phyloP scores from a whole-genome alignment of 2,329 filamentous ascomycete species.

The Fusarium algeriense region DNA sequence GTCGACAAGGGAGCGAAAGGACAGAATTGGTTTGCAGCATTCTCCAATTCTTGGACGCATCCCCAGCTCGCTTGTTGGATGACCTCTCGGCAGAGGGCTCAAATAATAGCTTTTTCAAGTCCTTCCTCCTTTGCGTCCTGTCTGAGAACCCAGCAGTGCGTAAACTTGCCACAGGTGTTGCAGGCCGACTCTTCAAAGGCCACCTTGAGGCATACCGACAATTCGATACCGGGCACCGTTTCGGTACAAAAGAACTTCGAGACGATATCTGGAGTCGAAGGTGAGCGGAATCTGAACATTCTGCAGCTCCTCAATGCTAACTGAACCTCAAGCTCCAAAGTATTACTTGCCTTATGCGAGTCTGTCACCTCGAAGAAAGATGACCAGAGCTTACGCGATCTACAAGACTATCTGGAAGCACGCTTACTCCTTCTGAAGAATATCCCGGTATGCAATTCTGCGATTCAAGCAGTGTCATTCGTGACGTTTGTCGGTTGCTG shows the following conservation, averaged over 20 bases:
- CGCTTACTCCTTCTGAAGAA: conserved; percentile 65
- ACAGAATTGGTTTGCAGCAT: conserved; percentile 56
- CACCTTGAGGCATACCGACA: conserved; percentile 47
- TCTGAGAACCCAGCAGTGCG: conserved; percentile 64
- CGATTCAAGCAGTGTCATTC: background rate
- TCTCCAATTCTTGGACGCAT: conserved; percentile 68
- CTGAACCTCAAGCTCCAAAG: conserved; percentile 48
- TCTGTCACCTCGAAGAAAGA: conserved; percentile 59
- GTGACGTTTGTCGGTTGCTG: conserved; percentile 11
- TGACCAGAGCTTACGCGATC: conserved; percentile 58
- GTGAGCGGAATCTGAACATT: conserved; percentile 50
- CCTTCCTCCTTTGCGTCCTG: conserved; percentile 66
- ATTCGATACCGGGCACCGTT: conserved; percentile 43
- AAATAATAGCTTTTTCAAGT: conserved; percentile 57
- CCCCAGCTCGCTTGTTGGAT: conserved; percentile 53
- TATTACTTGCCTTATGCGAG: conserved; percentile 63
- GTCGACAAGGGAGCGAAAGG: conserved; percentile 25
- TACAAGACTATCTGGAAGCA: conserved; percentile 69
- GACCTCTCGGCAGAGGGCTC: conserved; percentile 47
- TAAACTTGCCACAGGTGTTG: conserved; percentile 61
- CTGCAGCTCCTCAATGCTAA: conserved; percentile 2
- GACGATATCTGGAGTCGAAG: conserved; percentile 66
- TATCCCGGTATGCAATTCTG: conserved; percentile 58
- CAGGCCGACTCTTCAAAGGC: conserved; percentile 59
- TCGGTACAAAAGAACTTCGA: conserved; percentile 47